Evolutionary conservation across 139 green algal genomes (phyloP).

Genomic region (Choricystis sp.): DNA sequence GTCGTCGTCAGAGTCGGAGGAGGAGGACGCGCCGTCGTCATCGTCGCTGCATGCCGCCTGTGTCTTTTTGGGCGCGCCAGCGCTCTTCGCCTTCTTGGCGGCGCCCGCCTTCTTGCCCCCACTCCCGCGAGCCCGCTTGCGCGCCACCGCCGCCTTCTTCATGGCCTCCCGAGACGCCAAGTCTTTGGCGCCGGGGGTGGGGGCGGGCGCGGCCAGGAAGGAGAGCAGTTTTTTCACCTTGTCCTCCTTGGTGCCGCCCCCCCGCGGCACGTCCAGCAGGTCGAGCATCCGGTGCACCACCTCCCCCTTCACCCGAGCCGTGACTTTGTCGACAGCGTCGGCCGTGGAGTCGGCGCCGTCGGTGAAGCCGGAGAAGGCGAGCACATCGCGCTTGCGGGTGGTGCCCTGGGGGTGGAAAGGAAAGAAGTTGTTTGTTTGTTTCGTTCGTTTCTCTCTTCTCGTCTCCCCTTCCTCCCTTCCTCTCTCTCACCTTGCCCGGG

Average conservation of each 20-base stretch:
- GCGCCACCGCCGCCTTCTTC: not conserved
- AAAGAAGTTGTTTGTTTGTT: too few relatives aligned
- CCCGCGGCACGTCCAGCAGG: constrained; percentile 29
- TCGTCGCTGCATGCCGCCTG: not conserved
- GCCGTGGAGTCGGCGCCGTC: constrained; percentile 17
- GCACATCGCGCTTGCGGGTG: constrained; percentile 26
- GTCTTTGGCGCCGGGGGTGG: not conserved
- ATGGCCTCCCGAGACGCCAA: not conserved
- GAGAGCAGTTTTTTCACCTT: not conserved
- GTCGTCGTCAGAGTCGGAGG: not conserved
- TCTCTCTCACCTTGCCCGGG: constrained; percentile 25
- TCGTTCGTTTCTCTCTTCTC: too few relatives aligned
- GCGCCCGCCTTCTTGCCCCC: not conserved
- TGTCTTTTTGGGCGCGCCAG: not conserved
- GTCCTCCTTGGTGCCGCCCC: constrained; percentile 1
- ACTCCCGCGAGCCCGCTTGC: too few relatives aligned
- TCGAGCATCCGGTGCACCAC: constrained; percentile 28
- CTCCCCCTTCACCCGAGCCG: constrained; percentile 18
- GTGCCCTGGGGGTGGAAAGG: too few relatives aligned
- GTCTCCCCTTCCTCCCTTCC: too few relatives aligned
- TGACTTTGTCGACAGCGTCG: constrained; percentile 14
- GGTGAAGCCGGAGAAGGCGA: constrained; percentile 33
- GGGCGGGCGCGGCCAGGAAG: not conserved
- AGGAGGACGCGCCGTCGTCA: not conserved
- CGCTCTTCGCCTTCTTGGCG: not conserved